Evolutionary conservation across 1,284 basidiomycete genomes (phyloP), one percentile per base, ranked within the genome.

Genomic region (Thelephora terrestris): DNA sequence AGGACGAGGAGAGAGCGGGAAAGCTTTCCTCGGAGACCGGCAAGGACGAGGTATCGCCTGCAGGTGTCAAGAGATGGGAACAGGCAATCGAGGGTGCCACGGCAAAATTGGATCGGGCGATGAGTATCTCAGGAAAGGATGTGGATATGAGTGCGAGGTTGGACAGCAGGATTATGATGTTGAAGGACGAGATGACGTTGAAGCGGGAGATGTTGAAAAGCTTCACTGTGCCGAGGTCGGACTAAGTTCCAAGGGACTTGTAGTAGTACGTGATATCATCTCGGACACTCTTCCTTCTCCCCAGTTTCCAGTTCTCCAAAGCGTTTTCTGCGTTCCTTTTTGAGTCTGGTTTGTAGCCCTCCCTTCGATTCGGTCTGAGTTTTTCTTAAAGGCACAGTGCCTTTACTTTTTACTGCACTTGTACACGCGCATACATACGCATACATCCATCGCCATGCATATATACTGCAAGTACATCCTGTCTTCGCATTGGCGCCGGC

Each of bases 121-220:
- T 76, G 44, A 57, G 59, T 7, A 52, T 78, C 24, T 71, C 76
- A 39, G 70, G 75, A 46, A 76, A 69, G 54, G 65, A 73, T 47
- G 70, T 78, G 23, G 85, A 87, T 62, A 50, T 88, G 58, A 76
- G 75, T 36, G 78, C 78, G 49, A 65, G 85, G 58, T 59, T 87
- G 53, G 85, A 85, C 51, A 81, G 74, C 59, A 64, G 85, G 59
- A 73, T 86, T 45, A 69, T 71, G 53, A 80, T 87, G 79, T 61
- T 86, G 47, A 68, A 69, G 55, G 80, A 85, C 58, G 83, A 87
- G 74, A 79, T 88, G 54, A 65, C 57, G 59, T 59, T 66, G 53
- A 86, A 85, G 71, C 72, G 65, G 59, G 73, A 66, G 57, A 66
- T 68, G 64, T 51, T 69, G 25, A 25, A 5, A n/a, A 21, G 16